Conservation (phyloP, 108 stramenopile genomes). For the Fragilaria radians region DNA sequence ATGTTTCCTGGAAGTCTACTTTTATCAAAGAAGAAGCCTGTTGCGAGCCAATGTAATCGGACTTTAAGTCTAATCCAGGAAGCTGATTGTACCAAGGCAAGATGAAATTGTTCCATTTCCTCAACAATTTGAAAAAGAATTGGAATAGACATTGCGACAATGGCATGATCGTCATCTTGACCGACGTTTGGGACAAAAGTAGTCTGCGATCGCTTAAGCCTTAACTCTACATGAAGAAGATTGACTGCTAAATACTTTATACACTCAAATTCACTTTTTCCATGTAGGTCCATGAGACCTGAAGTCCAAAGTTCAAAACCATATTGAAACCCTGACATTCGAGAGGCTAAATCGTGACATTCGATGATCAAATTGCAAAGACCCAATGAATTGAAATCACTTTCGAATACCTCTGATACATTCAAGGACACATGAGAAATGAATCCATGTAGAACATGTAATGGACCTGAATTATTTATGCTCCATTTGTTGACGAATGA, state of each 20-base stretch:
- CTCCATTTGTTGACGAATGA: conserved; percentile 42
- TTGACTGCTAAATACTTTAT: conserved; percentile 43
- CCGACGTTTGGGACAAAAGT: conserved; percentile 21
- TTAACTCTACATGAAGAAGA: conserved; percentile 59
- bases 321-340: background rate
- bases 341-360: conserved; percentile 23
- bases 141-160: conserved; percentile 44
- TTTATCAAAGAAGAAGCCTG: conserved; percentile 57
- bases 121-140: conserved; percentile 34
- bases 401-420: conserved; percentile 43
- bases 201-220: conserved; percentile 51
- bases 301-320: conserved; percentile 9
- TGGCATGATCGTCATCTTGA: conserved; percentile 44
- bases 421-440: conserved; percentile 53
- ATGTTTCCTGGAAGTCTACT: conserved; percentile 36
- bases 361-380: conserved; percentile 44
- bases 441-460: conserved; percentile 43
- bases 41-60: conserved; percentile 63
- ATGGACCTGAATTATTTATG: conserved; percentile 49
- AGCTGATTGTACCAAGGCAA: background rate
- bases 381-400: conserved; percentile 34
- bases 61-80: conserved; percentile 25
- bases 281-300: background rate
- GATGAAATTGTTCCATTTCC: conserved; percentile 6
- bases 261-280: background rate